These are phyloP conservation scores for Colletotrichum sp. DNA, from an alignment of 2,329 filamentous ascomycete species.

Conservation along the genomic window DNA sequence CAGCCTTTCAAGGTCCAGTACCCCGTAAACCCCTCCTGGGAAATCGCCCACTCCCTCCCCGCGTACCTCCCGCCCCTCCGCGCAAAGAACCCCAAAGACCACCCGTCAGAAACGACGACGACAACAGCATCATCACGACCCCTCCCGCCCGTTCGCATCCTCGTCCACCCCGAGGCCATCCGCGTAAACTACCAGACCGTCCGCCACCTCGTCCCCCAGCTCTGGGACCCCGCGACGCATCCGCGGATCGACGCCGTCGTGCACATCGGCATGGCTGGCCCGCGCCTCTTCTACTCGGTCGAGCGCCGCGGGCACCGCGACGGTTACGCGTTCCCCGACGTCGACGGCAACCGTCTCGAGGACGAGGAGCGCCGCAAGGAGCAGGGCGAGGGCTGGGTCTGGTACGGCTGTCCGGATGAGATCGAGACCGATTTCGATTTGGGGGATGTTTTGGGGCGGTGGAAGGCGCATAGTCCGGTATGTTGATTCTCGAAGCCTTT, in stretches of 20 bases:
- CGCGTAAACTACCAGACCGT: constrained; percentile 75
- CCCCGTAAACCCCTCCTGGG: constrained; percentile 79
- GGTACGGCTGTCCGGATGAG: constrained; percentile 59
- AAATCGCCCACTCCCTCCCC: constrained; percentile 76
- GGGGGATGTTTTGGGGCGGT: constrained; percentile 59
- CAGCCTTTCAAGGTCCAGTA: constrained; percentile 79
- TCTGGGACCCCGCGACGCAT: constrained; percentile 57
- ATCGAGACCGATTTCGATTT: constrained; percentile 63
- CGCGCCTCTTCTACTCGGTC: constrained; percentile 68
- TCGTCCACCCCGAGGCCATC: constrained; percentile 70
- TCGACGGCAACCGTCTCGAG: constrained; percentile 66
- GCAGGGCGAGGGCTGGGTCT: constrained; percentile 53
- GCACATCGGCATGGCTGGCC: constrained; percentile 81
- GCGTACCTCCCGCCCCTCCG: constrained; percentile 60
- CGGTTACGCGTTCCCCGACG: constrained; percentile 73
- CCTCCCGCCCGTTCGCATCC: constrained; percentile 61
- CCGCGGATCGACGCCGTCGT: constrained; percentile 67
- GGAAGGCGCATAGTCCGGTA: constrained; percentile 58
- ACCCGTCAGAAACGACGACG: constrained; percentile 26
- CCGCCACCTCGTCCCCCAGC: constrained; percentile 63
- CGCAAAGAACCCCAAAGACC: constrained; percentile 42
- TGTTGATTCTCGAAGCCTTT: constrained; percentile 23
- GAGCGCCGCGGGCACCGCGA: constrained; percentile 75
- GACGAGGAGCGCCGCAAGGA: constrained; percentile 44
- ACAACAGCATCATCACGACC: constrained; percentile 31